phyloP scores from a whole-genome alignment of 805 yeast species.

The Dipodascus geniculatus region DNA sequence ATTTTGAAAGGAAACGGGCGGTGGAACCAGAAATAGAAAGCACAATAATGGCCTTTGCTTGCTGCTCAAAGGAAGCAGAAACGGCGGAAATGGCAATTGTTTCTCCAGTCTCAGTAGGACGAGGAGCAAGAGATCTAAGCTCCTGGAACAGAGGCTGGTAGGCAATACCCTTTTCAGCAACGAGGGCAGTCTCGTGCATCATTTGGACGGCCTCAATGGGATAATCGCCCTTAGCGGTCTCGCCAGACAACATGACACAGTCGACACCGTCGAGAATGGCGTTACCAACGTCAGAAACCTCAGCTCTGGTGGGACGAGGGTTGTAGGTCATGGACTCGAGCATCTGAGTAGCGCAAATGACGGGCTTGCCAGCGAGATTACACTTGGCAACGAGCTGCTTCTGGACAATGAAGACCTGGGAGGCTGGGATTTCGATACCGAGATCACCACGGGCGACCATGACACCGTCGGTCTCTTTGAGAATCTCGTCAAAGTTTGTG shows the following conservation, averaged over 20 bases:
- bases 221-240: slow-evolving; percentile 98
- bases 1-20: slow-evolving; percentile 92
- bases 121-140: slow-evolving; percentile 70
- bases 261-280: slow-evolving; percentile 99
- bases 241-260: slow-evolving; percentile 99
- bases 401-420: slow-evolving; percentile 96
- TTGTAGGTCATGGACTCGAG: slow-evolving; percentile 98
- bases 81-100: slow-evolving; percentile 97
- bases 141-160: slow-evolving; percentile 75
- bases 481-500: slow-evolving; percentile 95
- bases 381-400: slow-evolving; percentile 98
- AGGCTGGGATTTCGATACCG: slow-evolving; percentile 99
- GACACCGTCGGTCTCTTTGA: slow-evolving; percentile 93
- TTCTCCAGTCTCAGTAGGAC: slow-evolving; percentile 89
- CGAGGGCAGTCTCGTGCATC: slow-evolving; percentile 96
- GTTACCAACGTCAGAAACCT: slow-evolving; percentile 98
- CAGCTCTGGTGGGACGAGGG: slow-evolving; percentile 99
- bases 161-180: slow-evolving; percentile 95
- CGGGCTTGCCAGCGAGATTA: slow-evolving; percentile 99
- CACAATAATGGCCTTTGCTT: slow-evolving; percentile 93
- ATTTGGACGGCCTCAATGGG: slow-evolving; percentile 95
- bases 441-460: slow-evolving; percentile 99
- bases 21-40: slow-evolving; percentile 92
- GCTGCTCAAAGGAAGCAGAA: slow-evolving; percentile 89
- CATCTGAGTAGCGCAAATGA: slow-evolving; percentile 99